phyloP scores from a whole-genome alignment of 2,329 filamentous ascomycete species.

The Cladophialophora yegresii region DNA sequence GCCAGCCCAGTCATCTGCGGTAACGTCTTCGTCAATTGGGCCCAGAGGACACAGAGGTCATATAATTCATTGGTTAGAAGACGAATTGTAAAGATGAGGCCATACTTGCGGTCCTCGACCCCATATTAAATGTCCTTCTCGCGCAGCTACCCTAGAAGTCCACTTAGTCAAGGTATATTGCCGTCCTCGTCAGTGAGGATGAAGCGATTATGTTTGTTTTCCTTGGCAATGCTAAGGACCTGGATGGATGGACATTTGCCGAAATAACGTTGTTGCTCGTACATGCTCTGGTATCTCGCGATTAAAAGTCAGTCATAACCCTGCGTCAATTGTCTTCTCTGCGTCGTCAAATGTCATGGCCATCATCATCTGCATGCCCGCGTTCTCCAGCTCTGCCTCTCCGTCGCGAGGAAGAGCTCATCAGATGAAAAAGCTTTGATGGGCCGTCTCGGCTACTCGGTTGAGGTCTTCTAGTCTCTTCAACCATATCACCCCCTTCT shows the following conservation, averaged over 20 bases:
- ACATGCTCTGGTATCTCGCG: constrained; percentile 28
- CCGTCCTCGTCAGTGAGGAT: background rate
- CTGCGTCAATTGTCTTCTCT: constrained; percentile 4
- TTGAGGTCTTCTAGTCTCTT: constrained; percentile 45
- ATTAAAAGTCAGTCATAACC: constrained; percentile 34
- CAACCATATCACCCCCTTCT: constrained; percentile 44
- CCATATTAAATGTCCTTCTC: background rate
- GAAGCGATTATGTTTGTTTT: background rate
- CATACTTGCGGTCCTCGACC: background rate
- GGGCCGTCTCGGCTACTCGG: constrained; percentile 42
- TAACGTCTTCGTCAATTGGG: background rate
- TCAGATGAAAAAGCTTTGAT: constrained; percentile 49
- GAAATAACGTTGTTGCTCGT: constrained; percentile 27
- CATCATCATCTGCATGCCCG: constrained; percentile 28
- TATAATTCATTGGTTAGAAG: background rate
- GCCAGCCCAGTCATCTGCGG: background rate
- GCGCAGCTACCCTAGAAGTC: background rate
- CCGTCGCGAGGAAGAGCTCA: constrained; percentile 46
- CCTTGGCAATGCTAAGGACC: background rate
- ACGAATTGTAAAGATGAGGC: background rate
- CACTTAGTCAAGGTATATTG: background rate
- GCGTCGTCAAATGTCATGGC: constrained; percentile 25
- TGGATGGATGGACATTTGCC: background rate
- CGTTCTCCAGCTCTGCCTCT: constrained; percentile 47
- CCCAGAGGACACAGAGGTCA: background rate